phyloP scores from a whole-genome alignment of 2,329 filamentous ascomycete genomes.

The Colletotrichum sp. region DNA sequence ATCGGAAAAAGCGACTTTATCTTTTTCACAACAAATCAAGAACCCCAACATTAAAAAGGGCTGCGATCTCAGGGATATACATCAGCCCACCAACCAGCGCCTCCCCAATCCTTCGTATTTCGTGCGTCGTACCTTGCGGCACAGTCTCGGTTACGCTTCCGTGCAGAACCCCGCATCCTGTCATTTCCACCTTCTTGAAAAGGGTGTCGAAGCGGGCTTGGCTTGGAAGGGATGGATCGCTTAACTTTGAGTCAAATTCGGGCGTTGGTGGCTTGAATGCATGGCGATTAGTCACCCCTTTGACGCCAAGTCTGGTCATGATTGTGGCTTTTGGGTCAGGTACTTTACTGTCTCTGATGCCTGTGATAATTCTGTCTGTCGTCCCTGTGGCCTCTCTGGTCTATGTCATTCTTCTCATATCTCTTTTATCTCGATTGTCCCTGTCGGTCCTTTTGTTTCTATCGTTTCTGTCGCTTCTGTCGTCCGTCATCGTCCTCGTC shows the following conservation, averaged over 20 bases:
- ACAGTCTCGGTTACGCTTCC: not conserved
- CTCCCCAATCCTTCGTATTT: not conserved
- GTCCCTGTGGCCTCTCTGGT: not conserved
- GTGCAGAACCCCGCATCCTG: not conserved
- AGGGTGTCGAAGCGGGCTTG: not conserved
- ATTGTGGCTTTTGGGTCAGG: not conserved
- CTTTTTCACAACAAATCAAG: not conserved
- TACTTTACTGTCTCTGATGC: not conserved
- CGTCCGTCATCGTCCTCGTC: not conserved
- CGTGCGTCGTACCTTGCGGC: not conserved
- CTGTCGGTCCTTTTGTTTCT: not conserved
- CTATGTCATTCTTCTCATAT: accelerated
- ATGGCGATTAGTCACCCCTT: not conserved
- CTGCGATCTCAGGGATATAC: not conserved
- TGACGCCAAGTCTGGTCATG: not conserved
- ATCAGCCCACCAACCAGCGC: not conserved
- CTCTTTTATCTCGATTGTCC: not conserved
- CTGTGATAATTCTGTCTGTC: not conserved
- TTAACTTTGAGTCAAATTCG: not conserved
- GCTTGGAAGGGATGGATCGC: not conserved
- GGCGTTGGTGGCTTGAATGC: not conserved
- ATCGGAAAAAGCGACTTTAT: not conserved
- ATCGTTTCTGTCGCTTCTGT: not conserved
- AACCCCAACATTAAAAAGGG: not conserved
- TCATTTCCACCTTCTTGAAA: not conserved